phyloP scores from a whole-genome alignment of 129 eudicot species.

The Flaveria linearis region DNA sequence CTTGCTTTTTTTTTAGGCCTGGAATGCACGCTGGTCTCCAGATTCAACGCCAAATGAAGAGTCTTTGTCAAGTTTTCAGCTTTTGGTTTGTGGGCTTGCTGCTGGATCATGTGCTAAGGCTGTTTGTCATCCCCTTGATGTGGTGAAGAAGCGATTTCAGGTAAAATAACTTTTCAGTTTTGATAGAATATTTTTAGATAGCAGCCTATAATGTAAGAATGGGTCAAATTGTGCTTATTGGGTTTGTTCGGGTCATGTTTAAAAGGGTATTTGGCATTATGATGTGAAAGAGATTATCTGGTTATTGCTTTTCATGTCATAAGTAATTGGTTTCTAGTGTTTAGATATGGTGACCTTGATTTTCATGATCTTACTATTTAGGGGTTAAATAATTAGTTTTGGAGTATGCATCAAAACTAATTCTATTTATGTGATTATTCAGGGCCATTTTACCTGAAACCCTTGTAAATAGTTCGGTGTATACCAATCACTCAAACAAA shows the following conservation, averaged over 20 bases:
- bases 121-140: slow-evolving; percentile 97
- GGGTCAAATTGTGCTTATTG: neutral
- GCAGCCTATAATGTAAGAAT: neutral
- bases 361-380: neutral
- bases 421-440: neutral
- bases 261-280: neutral
- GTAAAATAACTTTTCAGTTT: slow-evolving; percentile 30
- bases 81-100: slow-evolving; percentile 82
- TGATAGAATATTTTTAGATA: neutral
- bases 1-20: slow-evolving; percentile 40
- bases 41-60: slow-evolving; percentile 34
- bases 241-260: neutral
- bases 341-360: neutral
- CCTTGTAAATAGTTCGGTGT: neutral
- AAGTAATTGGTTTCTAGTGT: neutral
- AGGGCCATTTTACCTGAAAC: neutral
- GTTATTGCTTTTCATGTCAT: neutral
- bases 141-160: slow-evolving; percentile 96
- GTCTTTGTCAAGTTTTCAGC: slow-evolving; percentile 75
- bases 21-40: slow-evolving; percentile 49
- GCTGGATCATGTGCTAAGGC: slow-evolving; percentile 90
- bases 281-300: neutral
- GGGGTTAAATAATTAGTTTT: neutral
- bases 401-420: neutral
- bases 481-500: neutral